Evolutionary conservation across 2,329 filamentous ascomycete genomes (phyloP).

Genomic region (Exophiala oligosperma): DNA sequence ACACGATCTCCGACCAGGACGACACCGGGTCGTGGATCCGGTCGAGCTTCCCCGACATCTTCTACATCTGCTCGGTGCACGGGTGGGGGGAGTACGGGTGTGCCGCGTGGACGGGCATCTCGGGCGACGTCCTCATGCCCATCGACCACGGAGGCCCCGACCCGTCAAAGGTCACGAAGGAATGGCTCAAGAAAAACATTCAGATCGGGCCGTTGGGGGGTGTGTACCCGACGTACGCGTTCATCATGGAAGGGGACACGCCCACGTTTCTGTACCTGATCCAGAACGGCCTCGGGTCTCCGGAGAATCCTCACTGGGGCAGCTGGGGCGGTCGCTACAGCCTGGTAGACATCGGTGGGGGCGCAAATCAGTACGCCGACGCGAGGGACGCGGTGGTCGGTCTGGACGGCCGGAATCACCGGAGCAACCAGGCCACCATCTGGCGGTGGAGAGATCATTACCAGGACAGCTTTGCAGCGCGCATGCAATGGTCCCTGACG

Average conservation of each 20-base stretch:
- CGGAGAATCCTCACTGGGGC: slow-evolving; percentile 44
- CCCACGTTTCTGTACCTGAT: slow-evolving; percentile 44
- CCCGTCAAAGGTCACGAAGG: slow-evolving; percentile 47
- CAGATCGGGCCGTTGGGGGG: slow-evolving; percentile 52
- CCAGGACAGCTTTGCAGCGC: slow-evolving; percentile 52
- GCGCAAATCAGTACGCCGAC: slow-evolving; percentile 33
- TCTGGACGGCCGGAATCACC: slow-evolving; percentile 33
- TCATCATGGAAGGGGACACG: slow-evolving; percentile 55
- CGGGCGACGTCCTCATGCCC: slow-evolving; percentile 48
- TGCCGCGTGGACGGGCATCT: slow-evolving; percentile 60
- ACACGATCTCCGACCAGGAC: slow-evolving; percentile 62
- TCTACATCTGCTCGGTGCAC: slow-evolving; percentile 58
- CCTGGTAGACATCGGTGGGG: slow-evolving; percentile 24
- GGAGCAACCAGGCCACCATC: slow-evolving; percentile 50
- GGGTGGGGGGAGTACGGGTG: slow-evolving; percentile 57
- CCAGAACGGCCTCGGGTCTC: slow-evolving; percentile 43
- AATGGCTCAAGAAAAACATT: slow-evolving; percentile 56
- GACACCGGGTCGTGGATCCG: slow-evolving; percentile 59
- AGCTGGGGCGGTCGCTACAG: slow-evolving; percentile 46
- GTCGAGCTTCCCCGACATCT: slow-evolving; percentile 53
- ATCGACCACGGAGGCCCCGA: slow-evolving; percentile 54
- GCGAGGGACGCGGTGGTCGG: slow-evolving; percentile 38
- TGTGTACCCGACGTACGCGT: slow-evolving; percentile 50
- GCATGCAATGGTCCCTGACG: slow-evolving; percentile 49
- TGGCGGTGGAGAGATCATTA: slow-evolving; percentile 57